These are phyloP conservation scores for Colletotrichum orchidophilum DNA, from an alignment of 2,329 filamentous ascomycete genomes.

Conservation along the genomic window DNA sequence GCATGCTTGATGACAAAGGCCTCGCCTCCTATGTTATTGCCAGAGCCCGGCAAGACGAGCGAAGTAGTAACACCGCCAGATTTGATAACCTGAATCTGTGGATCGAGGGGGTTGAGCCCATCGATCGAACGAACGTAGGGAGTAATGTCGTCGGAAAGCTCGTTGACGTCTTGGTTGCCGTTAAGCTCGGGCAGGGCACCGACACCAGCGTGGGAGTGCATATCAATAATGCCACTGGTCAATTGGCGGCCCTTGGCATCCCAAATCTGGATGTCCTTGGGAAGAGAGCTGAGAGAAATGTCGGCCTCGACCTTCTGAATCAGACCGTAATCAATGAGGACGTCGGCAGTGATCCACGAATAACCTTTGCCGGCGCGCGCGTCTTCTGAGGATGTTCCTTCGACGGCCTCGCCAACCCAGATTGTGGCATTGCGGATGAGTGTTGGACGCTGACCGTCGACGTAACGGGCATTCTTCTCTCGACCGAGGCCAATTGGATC, in stretches of 20 bases:
- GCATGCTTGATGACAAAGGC: conserved; percentile 76
- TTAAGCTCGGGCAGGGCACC: conserved; percentile 62
- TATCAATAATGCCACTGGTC: conserved; percentile 75
- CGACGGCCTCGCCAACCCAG: conserved; percentile 70
- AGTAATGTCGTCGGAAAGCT: conserved; percentile 70
- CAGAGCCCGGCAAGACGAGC: conserved; percentile 72
- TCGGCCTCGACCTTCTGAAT: conserved; percentile 61
- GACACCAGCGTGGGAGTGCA: conserved; percentile 75
- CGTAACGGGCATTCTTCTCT: conserved; percentile 67
- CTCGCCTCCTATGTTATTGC: conserved; percentile 79
- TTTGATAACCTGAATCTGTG: conserved; percentile 74
- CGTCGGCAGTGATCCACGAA: conserved; percentile 67
- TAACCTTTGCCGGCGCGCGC: conserved; percentile 68
- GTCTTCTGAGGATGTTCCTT: conserved; percentile 62
- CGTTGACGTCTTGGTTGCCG: conserved; percentile 69
- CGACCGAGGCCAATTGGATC: conserved; percentile 66
- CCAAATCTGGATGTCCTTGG: conserved; percentile 60
- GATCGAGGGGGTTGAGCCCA: conserved; percentile 69
- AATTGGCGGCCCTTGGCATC: conserved; percentile 69
- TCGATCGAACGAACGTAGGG: conserved; percentile 76
- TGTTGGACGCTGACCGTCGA: conserved; percentile 66
- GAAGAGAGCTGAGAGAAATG: conserved; percentile 54
- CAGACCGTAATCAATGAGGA: conserved; percentile 68
- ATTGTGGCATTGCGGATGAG: conserved; percentile 74
- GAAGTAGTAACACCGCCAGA: conserved; percentile 78